These are phyloP conservation scores for Bruguiera sexangula DNA, from an alignment of 345 rosid genomes.

Conservation along the genomic window DNA sequence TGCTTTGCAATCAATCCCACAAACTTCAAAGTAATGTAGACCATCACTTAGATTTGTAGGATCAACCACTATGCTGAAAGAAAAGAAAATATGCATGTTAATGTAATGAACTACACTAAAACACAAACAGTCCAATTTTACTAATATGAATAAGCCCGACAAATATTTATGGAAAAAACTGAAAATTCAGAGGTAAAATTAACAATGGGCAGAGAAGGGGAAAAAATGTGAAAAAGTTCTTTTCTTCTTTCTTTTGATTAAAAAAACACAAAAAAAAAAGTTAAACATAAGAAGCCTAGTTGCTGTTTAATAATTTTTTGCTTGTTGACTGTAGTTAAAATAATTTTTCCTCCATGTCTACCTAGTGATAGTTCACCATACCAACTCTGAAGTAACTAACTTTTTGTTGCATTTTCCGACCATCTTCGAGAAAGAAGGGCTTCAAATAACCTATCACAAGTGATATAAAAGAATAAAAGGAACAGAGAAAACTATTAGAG, in stretches of 20 bases:
- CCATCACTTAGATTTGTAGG: conserved; percentile 76
- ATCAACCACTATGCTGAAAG: conserved; percentile 84
- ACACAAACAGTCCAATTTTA: not conserved
- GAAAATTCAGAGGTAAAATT: not conserved
- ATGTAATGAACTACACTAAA: not conserved
- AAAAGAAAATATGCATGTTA: conserved; percentile 12
- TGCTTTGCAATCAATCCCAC: conserved; percentile 89
- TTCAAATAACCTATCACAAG: not conserved
- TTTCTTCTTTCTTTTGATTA: too few relatives aligned
- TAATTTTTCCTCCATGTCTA: not conserved
- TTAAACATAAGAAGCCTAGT: not conserved
- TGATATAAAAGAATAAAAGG: not conserved
- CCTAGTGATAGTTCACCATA: not conserved
- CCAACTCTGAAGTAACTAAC: not conserved
- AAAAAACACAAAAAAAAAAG: too few relatives aligned
- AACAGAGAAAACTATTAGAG: not conserved
- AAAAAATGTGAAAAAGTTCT: not conserved
- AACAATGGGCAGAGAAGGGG: not conserved
- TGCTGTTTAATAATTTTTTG: not conserved
- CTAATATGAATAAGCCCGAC: not conserved
- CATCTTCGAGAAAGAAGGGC: not conserved
- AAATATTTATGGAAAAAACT: not conserved
- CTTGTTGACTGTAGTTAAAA: not conserved
- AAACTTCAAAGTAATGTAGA: conserved; percentile 84
- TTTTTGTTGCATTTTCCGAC: not conserved